These are phyloP conservation scores for Vitis labrusca DNA, from an alignment of 164 flowering plant genomes.

Conservation along the genomic window DNA sequence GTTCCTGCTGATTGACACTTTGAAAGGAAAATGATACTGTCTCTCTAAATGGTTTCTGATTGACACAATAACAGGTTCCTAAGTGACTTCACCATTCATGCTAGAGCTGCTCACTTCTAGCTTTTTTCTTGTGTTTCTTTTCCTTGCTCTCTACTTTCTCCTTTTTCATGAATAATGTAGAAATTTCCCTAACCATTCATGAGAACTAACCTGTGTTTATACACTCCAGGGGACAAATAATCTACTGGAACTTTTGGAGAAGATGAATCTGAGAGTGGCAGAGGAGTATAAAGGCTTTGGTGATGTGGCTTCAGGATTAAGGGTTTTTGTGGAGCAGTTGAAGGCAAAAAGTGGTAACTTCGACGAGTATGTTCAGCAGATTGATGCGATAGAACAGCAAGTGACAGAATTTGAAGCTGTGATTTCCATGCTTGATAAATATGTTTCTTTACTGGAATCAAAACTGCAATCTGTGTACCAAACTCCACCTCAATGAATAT, in stretches of 20 bases:
- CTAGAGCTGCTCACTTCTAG: too few species aligned
- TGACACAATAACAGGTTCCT: too few species aligned
- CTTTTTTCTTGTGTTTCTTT: too few species aligned
- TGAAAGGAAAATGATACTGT: too few species aligned
- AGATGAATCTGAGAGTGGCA: constrained; percentile 77
- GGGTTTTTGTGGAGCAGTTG: constrained; percentile 89
- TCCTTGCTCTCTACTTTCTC: too few species aligned
- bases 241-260: constrained; percentile 73
- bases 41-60: too few species aligned
- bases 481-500: too few species aligned
- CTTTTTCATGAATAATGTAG: background rate
- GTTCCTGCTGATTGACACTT: too few species aligned
- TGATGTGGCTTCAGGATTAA: constrained; percentile 83
- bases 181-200: background rate
- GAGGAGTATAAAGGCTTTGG: constrained; percentile 83
- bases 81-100: too few species aligned
- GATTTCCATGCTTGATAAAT: constrained; percentile 70
- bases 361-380: constrained; percentile 75
- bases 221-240: constrained; percentile 67
- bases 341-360: constrained; percentile 68
- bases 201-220: background rate
- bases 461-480: constrained; percentile 41
- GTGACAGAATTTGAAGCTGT: constrained; percentile 86
- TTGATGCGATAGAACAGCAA: constrained; percentile 78
- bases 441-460: constrained; percentile 65